Evolutionary conservation across 192 early-diverging fungal genomes (phyloP), one percentile per base, ranked within the genome.

Genomic region (Cladochytrium replicatum): DNA sequence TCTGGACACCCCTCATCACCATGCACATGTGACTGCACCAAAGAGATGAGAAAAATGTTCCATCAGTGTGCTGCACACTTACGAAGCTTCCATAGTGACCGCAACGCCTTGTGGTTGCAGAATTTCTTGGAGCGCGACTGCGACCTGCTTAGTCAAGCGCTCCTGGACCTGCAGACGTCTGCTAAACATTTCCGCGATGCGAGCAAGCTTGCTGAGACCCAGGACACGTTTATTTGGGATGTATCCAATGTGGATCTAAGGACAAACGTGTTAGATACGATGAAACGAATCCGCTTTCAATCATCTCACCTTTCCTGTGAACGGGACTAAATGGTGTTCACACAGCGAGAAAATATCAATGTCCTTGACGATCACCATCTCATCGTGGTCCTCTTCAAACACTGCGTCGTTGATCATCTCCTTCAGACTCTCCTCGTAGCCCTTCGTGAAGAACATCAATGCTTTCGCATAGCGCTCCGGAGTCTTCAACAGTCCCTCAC

Each of bases 321-420:
- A 96, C 25, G 96, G 96, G 0, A 99, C 93, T 74, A 97, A 75
- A 53, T 99, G 96, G 65, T 99, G 96, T 68, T 99, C 96, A 63
- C 96, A 99, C 48, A 99, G 65, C 4, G 89, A 93, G 60, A 89
- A 93, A 3, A 97, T 78, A 51, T 93, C 87, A 45, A 99, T 93
- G 67, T 96, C 82, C 55, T 85, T 89, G 13, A 99, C 96, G 65
- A 99, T 92, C 11, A 99, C 96, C 96, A 99, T 99, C 57, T 97
- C 96, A 45, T 96, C 91, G 61, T 96, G 89, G 56, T 97, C 90
- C 78, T 99, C 96, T 67, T 93, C 86, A 69, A 99, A 99, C 15
- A 99, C 72, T 6, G 96, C 96, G 29, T 84, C 86, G 60, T 99
- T 99, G 59, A 96, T 66, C 0, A 99, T 69, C 29, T 88, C 88